phyloP scores from a whole-genome alignment of 108 stramenopile species.

The Skeletonema menzelii region DNA sequence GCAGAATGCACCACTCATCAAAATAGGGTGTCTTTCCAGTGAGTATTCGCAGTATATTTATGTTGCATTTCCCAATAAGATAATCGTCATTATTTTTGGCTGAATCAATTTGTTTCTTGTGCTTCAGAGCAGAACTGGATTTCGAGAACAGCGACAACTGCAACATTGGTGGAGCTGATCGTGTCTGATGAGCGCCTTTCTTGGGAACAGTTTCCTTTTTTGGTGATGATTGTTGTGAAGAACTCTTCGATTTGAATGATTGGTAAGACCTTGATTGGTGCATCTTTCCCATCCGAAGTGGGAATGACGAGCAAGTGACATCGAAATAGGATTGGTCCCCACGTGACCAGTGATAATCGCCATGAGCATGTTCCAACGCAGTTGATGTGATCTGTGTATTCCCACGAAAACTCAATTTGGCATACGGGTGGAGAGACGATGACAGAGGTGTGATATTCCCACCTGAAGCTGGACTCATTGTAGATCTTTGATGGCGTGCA shows the following conservation, averaged over 20 bases:
- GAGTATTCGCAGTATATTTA: conserved; percentile 67
- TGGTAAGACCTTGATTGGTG: neutral
- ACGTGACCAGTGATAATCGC: conserved; percentile 63
- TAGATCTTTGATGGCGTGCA: conserved; percentile 26
- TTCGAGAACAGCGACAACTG: conserved; percentile 41
- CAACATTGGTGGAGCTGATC: conserved; percentile 49
- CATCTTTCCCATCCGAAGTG: conserved; percentile 7
- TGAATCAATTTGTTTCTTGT: neutral
- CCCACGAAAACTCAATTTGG: conserved; percentile 60
- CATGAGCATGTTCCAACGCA: conserved; percentile 50
- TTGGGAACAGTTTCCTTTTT: neutral
- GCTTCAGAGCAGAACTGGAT: conserved; percentile 11
- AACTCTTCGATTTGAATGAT: neutral
- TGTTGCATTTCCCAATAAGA: conserved; percentile 66
- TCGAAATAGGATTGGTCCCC: conserved; percentile 83
- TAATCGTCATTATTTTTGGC: conserved; percentile 36
- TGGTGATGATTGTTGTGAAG: neutral
- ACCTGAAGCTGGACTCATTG: conserved; percentile 32
- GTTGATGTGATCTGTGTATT: conserved; percentile 64
- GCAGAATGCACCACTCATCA: conserved; percentile 66
- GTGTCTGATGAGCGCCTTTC: conserved; percentile 43
- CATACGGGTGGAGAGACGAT: conserved; percentile 47
- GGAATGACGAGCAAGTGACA: conserved; percentile 55
- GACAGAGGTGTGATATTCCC: conserved; percentile 7
- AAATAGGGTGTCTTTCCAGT: conserved; percentile 65